A percentile compares a stretch with the other conserved stretches of the same genome.
Conservation (phyloP, 1,139 yeast genomes). For the Blastobotrys buckinghamii region DNA sequence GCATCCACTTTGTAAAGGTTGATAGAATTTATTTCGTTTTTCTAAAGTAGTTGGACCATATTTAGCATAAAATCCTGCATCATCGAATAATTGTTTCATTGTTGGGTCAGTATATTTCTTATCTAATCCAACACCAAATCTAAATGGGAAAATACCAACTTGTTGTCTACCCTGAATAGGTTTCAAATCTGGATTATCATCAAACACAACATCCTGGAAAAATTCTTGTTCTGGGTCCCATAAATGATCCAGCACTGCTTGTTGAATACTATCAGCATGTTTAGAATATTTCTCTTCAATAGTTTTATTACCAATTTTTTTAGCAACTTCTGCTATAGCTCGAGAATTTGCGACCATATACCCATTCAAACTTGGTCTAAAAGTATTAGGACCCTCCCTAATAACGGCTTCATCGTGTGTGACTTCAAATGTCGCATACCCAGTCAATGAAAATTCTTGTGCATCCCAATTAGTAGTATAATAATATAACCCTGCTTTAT, state of each 20-base stretch:
- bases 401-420: background rate
- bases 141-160: slow-evolving; percentile 1
- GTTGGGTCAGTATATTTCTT: background rate
- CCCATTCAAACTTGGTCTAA: slow-evolving; percentile 3
- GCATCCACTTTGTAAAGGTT: background rate
- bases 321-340: slow-evolving; percentile 1
- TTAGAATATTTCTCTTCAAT: background rate
- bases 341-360: slow-evolving; percentile 7
- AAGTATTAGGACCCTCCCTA: slow-evolving; percentile 1
- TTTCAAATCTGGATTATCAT: background rate
- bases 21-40: background rate
- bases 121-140: background rate
- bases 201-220: background rate
- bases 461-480: slow-evolving; percentile 1
- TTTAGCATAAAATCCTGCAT: background rate
- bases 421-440: background rate
- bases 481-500: slow-evolving; percentile 1
- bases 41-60: slow-evolving; percentile 3
- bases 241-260: background rate
- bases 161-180: slow-evolving; percentile 1
- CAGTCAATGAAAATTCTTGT: background rate
- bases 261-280: background rate
- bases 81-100: background rate
- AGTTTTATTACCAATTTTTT: background rate
- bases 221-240: background rate